These are phyloP conservation scores for Claviceps citrina DNA, from an alignment of 2,329 filamentous ascomycete genomes.

Conservation along the genomic window DNA sequence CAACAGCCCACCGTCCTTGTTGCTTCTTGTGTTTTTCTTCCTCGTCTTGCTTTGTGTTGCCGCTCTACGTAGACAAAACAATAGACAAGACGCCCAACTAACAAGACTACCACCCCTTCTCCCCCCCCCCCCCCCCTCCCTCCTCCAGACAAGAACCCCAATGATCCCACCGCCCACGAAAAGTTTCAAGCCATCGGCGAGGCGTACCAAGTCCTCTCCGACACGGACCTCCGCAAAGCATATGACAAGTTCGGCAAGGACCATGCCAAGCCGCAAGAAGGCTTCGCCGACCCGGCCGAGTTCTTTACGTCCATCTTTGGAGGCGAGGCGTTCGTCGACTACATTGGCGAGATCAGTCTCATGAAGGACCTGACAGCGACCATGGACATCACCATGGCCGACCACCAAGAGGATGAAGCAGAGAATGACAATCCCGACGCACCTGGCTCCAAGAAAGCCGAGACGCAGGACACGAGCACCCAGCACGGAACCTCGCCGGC, in stretches of 20 bases:
- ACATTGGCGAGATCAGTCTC: slow-evolving; percentile 94
- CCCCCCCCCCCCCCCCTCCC: too few species aligned
- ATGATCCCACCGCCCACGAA: slow-evolving; percentile 82
- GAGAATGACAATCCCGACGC: slow-evolving; percentile 34
- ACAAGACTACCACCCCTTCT: too few species aligned
- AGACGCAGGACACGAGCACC: slow-evolving; percentile 35
- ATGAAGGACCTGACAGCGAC: slow-evolving; percentile 98
- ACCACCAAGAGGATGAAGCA: slow-evolving; percentile 43
- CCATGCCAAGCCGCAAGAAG: slow-evolving; percentile 73
- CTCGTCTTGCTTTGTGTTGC: too few species aligned
- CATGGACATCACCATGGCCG: slow-evolving; percentile 92
- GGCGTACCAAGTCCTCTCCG: slow-evolving; percentile 68
- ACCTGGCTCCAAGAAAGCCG: slow-evolving; percentile 40
- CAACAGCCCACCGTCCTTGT: too few species aligned
- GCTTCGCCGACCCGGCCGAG: slow-evolving; percentile 89
- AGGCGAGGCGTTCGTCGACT: slow-evolving; percentile 86
- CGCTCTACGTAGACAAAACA: too few species aligned
- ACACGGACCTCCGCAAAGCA: slow-evolving; percentile 70
- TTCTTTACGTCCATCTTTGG: slow-evolving; percentile 99
- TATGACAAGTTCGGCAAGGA: slow-evolving; percentile 99
- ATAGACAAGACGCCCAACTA: too few species aligned
- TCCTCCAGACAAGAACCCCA: slow-evolving; percentile 79
- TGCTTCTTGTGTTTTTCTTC: too few species aligned
- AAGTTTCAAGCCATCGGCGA: slow-evolving; percentile 82
- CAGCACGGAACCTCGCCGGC: slow-evolving; percentile 4